Evolutionary conservation across 371 early-diverging fungal genomes (phyloP), one percentile per base, ranked within the genome.

Genomic region (Mortierella sp.): DNA sequence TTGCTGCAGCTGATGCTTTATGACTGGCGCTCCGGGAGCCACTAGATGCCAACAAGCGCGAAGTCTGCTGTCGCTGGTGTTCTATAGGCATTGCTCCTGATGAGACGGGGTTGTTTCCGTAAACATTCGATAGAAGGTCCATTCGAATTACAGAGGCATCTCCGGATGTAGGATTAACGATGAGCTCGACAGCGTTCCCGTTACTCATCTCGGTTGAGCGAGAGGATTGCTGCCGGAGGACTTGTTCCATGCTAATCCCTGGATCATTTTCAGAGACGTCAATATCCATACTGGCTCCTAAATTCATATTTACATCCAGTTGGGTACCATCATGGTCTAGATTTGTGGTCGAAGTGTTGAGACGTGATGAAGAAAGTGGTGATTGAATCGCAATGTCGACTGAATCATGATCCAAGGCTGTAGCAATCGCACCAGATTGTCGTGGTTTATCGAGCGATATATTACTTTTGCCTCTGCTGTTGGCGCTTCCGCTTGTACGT

Each of bases 51-150:
- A 47, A 34, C 37, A 17, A 31, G 8, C 34, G 42, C 22, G 64
- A 22, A 17, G 62, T 15, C 35, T 60, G 68, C 40, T 60, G 68
- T 40, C 31, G 66, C 23, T 43, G 59, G 6, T 34, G 51, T 6
- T 47, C 51, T 3, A 40, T 23, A 17, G 47, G 37, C 19, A 28
- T 40, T 26, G 43, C 19, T 43, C 55, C 26, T 45, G 31, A 17
- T 40, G 49, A 29, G 28, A 26, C 26, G n/a, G 23, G n/a, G 3
- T 56, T 2, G 17, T 19, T 54, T 23, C 45, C 56, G 43, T 70
- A 70, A 10, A 35, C 64, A 57, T 43, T 64, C 15, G 71, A 42
- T 13, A 70, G 17, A 4, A 64, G 29, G 12, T 70, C 70, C 63
- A 70, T 70, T 13, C 43, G 63, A 17, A 26, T 53, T 13, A 32